Conservation (phyloP, 176 grass and related monocot species). For the Secale cereale region DNA sequence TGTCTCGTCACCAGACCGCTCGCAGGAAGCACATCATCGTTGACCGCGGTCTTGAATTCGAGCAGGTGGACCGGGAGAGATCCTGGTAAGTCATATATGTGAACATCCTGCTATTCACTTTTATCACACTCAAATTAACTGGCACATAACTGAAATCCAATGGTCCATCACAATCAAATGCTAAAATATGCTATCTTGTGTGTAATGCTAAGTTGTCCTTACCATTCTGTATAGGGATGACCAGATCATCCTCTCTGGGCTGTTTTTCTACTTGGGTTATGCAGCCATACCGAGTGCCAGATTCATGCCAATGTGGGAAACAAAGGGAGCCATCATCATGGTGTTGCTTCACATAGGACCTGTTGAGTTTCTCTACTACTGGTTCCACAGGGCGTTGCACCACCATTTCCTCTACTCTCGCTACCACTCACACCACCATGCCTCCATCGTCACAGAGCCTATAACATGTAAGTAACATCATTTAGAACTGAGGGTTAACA, state of each 20-base stretch:
- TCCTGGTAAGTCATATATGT: constrained; percentile 47
- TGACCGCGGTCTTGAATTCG: constrained; percentile 72
- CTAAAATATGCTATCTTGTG: neutral
- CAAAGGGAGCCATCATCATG: constrained; percentile 50
- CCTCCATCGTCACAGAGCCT: constrained; percentile 81
- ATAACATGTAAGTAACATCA: constrained; percentile 72
- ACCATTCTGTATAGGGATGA: constrained; percentile 64
- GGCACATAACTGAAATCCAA: neutral
- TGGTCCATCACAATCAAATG: neutral
- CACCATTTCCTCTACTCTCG: constrained; percentile 91
- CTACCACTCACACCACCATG: constrained; percentile 80
- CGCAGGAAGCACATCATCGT: constrained; percentile 80
- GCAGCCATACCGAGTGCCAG: constrained; percentile 4
- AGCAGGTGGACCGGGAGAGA: constrained; percentile 82
- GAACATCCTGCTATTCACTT: neutral
- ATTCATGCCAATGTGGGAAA: constrained; percentile 57
- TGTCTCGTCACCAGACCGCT: constrained; percentile 66
- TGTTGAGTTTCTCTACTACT: constrained; percentile 94
- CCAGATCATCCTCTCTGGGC: constrained; percentile 67
- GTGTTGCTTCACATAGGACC: constrained; percentile 54
- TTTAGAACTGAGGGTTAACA: neutral
- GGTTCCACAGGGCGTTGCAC: constrained; percentile 85
- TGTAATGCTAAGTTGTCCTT: neutral
- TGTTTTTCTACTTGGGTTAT: constrained; percentile 45
- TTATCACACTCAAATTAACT: neutral